Evolutionary conservation across 2,329 filamentous ascomycete genomes (phyloP).

Genomic region (Scorias spongiosa): DNA sequence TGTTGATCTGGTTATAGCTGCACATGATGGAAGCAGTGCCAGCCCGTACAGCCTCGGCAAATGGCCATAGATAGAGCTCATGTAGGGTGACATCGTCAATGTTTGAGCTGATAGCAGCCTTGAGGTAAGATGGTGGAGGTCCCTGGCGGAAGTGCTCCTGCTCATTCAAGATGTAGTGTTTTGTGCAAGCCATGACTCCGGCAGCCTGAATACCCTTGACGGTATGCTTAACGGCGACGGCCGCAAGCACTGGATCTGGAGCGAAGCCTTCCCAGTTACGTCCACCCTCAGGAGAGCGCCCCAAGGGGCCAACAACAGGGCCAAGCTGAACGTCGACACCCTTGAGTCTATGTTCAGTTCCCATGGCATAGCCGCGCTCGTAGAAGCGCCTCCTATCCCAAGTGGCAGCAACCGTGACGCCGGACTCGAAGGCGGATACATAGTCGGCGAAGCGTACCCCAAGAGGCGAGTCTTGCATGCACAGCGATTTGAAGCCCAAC

Average conservation of each 20-base stretch:
- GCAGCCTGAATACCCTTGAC: constrained; percentile 68
- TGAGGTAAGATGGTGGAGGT: constrained; percentile 33
- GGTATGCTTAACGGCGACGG: constrained; percentile 54
- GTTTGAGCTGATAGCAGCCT: constrained; percentile 45
- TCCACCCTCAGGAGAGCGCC: constrained; percentile 51
- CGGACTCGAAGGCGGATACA: constrained; percentile 66
- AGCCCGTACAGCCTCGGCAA: constrained; percentile 35
- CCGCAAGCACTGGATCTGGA: constrained; percentile 62
- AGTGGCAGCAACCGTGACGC: constrained; percentile 66
- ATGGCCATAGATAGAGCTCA: constrained; percentile 28
- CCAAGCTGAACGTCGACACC: constrained; percentile 62
- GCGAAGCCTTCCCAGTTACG: constrained; percentile 53
- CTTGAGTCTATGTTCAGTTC: constrained; percentile 57
- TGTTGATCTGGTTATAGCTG: constrained; percentile 66
- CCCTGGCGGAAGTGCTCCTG: constrained; percentile 57
- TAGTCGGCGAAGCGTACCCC: constrained; percentile 68
- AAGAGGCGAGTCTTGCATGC: constrained; percentile 72
- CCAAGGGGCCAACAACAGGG: constrained; percentile 60
- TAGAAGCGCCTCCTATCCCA: constrained; percentile 62
- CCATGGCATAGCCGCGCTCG: constrained; percentile 57
- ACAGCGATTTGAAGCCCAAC: constrained; percentile 57
- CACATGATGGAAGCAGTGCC: constrained; percentile 39
- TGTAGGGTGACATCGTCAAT: constrained; percentile 46
- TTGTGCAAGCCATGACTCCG: constrained; percentile 70
- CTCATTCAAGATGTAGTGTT: constrained; percentile 61